Conservation (phyloP, 495 filamentous ascomycete species). For the Podospora fimiseda region DNA sequence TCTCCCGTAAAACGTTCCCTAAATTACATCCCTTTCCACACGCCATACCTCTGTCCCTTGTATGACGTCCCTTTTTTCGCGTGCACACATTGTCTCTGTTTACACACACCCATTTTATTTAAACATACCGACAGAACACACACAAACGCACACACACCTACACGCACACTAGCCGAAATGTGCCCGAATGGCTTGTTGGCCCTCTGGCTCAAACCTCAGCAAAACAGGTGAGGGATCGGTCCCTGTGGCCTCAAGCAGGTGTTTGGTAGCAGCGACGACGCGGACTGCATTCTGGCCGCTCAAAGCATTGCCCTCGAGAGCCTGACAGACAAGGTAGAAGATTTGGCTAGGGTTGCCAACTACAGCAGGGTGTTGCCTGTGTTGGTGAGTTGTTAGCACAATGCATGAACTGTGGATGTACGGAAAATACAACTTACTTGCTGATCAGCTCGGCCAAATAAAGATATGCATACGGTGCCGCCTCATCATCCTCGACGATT, state of each 20-base stretch:
- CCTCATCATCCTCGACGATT: slow-evolving; percentile 92
- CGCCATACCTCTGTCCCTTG: too few relatives aligned
- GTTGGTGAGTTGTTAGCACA: slow-evolving; percentile 1
- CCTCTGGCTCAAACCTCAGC: slow-evolving; percentile 62
- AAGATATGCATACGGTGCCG: slow-evolving; percentile 90
- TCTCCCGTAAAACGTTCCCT: too few relatives aligned
- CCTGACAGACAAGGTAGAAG: slow-evolving; percentile 77
- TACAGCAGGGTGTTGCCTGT: slow-evolving; percentile 82
- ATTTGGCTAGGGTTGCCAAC: slow-evolving; percentile 65
- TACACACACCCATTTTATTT: not conserved
- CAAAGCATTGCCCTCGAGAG: slow-evolving; percentile 83
- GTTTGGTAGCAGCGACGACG: slow-evolving; percentile 67
- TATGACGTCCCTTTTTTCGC: too few relatives aligned
- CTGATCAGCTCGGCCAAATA: slow-evolving; percentile 90
- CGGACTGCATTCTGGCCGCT: slow-evolving; percentile 71
- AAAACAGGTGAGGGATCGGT: slow-evolving; percentile 66
- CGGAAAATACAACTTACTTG: slow-evolving; percentile 61
- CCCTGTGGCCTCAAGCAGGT: slow-evolving; percentile 60
- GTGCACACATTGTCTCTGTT: too few relatives aligned
- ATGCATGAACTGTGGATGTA: not conserved
- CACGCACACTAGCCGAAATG: slow-evolving; percentile 54
- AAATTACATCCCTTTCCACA: too few relatives aligned
- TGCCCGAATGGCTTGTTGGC: slow-evolving; percentile 65
- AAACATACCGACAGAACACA: not conserved
- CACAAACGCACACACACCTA: not conserved